phyloP scores from a whole-genome alignment of 108 stramenopile genomes.

The Skeletonema marinoi region DNA sequence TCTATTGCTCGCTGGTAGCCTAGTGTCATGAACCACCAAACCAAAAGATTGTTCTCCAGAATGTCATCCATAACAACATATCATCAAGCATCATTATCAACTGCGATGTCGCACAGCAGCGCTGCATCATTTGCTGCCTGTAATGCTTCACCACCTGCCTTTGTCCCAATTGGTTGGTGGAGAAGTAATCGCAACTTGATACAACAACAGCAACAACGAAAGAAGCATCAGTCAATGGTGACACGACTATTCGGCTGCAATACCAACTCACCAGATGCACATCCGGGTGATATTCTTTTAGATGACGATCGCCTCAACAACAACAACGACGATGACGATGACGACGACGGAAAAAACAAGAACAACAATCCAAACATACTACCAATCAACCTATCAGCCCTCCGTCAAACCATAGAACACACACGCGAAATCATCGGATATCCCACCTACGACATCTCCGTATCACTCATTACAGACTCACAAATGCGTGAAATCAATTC shows the following conservation, averaged over 20 bases:
- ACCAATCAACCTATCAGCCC: constrained; percentile 24
- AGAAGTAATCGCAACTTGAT: neutral
- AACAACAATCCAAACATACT: neutral
- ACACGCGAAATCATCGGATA: constrained; percentile 68
- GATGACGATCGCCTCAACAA: constrained; percentile 30
- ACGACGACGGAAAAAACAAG: neutral
- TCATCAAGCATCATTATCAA: neutral
- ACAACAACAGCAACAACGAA: neutral
- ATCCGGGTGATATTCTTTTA: constrained; percentile 25
- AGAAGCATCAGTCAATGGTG: neutral
- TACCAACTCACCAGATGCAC: constrained; percentile 20
- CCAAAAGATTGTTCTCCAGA: neutral
- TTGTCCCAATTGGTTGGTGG: neutral
- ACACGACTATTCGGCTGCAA: constrained; percentile 41
- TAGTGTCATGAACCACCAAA: neutral
- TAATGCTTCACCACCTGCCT: neutral
- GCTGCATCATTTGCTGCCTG: neutral
- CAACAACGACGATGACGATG: neutral
- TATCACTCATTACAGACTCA: constrained; percentile 66
- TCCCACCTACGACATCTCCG: constrained; percentile 71
- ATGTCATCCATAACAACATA: neutral
- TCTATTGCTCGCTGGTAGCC: too few species aligned
- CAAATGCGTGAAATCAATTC: constrained; percentile 77
- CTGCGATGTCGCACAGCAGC: too few species aligned
- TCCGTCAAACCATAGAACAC: constrained; percentile 43